Conservation (phyloP, 192 early-diverging fungal genomes). For the Backusella tuberculispora region DNA sequence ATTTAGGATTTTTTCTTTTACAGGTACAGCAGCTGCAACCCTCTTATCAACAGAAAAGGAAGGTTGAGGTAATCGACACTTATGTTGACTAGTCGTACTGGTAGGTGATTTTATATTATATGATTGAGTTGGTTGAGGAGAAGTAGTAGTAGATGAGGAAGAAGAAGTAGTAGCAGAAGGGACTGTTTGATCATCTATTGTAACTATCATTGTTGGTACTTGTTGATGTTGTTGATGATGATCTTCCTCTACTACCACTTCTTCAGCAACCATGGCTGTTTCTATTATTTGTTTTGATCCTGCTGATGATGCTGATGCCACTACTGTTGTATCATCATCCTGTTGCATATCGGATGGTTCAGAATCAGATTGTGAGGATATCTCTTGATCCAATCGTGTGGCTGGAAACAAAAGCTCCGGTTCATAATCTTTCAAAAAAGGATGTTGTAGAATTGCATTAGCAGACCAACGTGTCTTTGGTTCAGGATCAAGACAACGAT, state of each 20-base stretch:
- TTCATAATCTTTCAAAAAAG: conserved; percentile 33
- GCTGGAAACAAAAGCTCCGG: conserved; percentile 33
- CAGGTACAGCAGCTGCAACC: conserved; percentile 14
- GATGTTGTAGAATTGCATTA: conserved; percentile 31
- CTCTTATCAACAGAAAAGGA: conserved; percentile 20
- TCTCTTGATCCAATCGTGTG: conserved; percentile 20
- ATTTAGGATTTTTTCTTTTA: conserved; percentile 27
- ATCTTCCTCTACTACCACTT: background rate
- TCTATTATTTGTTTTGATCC: background rate
- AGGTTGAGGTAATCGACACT: conserved; percentile 34
- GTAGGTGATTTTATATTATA: background rate
- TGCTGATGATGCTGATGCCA: background rate
- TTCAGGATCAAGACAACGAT: conserved; percentile 40
- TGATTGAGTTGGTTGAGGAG: background rate
- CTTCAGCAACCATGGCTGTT: background rate
- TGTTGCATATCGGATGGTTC: conserved; percentile 21
- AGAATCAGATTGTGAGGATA: conserved; percentile 24
- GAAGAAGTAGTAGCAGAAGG: background rate
- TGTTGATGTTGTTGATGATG: background rate
- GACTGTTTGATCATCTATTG: background rate
- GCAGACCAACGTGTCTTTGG: conserved; percentile 31
- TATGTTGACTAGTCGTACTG: background rate
- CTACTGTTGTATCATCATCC: conserved; percentile 2
- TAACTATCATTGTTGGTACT: background rate
- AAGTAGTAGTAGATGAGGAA: background rate